A percentile compares a stretch with the other conserved stretches of the same genome.
Conservation (phyloP, 1,139 yeast genomes). For the Nakaseomyces glabratus region DNA sequence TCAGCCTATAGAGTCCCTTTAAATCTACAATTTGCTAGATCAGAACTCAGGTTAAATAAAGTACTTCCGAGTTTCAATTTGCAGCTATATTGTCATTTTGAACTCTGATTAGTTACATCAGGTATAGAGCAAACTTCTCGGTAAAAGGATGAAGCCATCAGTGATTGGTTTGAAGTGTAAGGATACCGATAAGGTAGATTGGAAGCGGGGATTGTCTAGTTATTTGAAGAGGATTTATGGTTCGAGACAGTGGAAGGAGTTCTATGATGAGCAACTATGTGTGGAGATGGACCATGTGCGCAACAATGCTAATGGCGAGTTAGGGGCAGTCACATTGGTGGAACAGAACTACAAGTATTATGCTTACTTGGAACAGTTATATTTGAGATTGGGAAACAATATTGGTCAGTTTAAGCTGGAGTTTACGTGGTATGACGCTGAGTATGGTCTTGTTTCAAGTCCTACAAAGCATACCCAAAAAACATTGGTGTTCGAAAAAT, state of each 20-base stretch:
- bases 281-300: conserved; percentile 25
- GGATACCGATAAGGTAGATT: conserved; percentile 27
- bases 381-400: conserved; percentile 62
- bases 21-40: too few species aligned
- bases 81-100: too few species aligned
- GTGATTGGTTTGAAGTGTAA: conserved; percentile 22
- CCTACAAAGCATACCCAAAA: conserved; percentile 48
- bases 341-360: conserved; percentile 62
- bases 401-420: conserved; percentile 48
- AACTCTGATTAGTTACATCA: too few species aligned
- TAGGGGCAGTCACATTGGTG: conserved; percentile 36
- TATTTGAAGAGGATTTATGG: conserved; percentile 28
- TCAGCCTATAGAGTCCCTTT: too few species aligned
- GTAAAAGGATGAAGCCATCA: conserved; percentile 25
- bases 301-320: conserved; percentile 39
- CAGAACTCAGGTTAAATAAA: too few species aligned
- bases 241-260: conserved; percentile 26
- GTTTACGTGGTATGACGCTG: conserved; percentile 78
- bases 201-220: conserved; percentile 26
- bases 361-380: conserved; percentile 73
- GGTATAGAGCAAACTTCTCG: too few species aligned
- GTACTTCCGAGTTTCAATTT: too few species aligned
- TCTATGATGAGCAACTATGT: conserved; percentile 24
- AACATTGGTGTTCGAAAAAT: conserved; percentile 82
- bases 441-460: conserved; percentile 32